phyloP scores from a whole-genome alignment of 2,329 filamentous ascomycete species.

The Diaporthe eres region DNA sequence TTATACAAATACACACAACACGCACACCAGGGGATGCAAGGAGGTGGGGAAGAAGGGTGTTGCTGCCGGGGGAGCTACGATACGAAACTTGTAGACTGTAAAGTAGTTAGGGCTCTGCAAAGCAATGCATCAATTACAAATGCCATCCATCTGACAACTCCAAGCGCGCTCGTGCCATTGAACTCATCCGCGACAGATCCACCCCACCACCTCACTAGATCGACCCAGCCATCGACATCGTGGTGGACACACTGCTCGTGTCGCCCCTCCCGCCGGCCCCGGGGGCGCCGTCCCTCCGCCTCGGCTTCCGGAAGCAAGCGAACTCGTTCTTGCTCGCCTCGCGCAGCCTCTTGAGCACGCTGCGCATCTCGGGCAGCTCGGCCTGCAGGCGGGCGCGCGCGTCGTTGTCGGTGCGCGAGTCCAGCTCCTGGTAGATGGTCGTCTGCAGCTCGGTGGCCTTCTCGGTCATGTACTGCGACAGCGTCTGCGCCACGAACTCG shows the following conservation, averaged over 20 bases:
- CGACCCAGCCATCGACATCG: conserved; percentile 37
- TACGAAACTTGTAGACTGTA: conserved; percentile 34
- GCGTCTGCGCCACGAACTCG: conserved; percentile 95
- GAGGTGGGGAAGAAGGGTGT: neutral
- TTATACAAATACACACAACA: neutral
- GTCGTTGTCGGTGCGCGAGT: conserved; percentile 89
- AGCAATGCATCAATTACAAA: conserved; percentile 34
- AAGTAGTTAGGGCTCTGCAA: conserved; percentile 29
- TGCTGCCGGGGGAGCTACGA: conserved; percentile 10
- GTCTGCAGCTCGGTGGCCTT: conserved; percentile 85
- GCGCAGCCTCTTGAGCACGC: conserved; percentile 84
- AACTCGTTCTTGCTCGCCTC: conserved; percentile 90
- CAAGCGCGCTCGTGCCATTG: neutral
- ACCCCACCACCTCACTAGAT: neutral
- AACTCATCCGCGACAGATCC: neutral
- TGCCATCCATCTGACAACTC: conserved; percentile 10
- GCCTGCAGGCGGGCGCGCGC: conserved; percentile 84
- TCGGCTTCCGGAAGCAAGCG: conserved; percentile 82
- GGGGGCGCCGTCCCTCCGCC: conserved; percentile 47
- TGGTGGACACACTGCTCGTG: conserved; percentile 35
- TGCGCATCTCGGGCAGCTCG: conserved; percentile 91
- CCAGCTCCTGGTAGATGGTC: conserved; percentile 92
- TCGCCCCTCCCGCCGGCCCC: conserved; percentile 29
- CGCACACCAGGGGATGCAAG: neutral
- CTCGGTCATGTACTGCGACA: conserved; percentile 90